A percentile compares a stretch with the other conserved stretches of the same genome.
phyloP scores from a whole-genome alignment of 2,329 filamentous ascomycete species.

The Lachnellula suecica region DNA sequence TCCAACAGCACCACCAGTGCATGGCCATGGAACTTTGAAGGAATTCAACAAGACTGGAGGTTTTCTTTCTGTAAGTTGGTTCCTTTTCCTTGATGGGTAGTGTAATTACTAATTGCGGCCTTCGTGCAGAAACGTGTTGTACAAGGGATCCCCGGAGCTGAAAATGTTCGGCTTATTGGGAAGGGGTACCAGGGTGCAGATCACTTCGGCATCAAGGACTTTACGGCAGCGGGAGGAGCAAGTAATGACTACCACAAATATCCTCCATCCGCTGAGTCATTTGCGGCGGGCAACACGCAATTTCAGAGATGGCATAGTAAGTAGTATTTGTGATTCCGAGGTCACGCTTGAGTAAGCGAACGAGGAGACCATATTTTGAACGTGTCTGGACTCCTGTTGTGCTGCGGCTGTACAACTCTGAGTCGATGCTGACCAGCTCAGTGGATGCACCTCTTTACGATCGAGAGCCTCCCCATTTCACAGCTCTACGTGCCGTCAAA shows the following conservation, averaged over 20 bases:
- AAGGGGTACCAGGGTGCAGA: slow-evolving; percentile 45
- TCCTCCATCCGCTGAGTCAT: slow-evolving; percentile 34
- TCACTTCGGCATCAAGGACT: slow-evolving; percentile 42
- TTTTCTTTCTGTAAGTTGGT: slow-evolving; percentile 34
- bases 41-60: slow-evolving; percentile 41
- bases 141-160: slow-evolving; percentile 40
- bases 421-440: neutral
- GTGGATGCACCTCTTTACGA: slow-evolving; percentile 45
- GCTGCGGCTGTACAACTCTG: too few species aligned
- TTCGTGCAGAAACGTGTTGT: slow-evolving; percentile 31
- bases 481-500: slow-evolving; percentile 40
- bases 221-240: slow-evolving; percentile 33
- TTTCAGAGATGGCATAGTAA: slow-evolving; percentile 46
- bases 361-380: too few species aligned
- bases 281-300: slow-evolving; percentile 40
- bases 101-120: slow-evolving; percentile 9
- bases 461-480: slow-evolving; percentile 42
- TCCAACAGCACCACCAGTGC: slow-evolving; percentile 38
- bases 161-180: slow-evolving; percentile 44
- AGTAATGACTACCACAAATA: slow-evolving; percentile 38
- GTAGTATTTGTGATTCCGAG: neutral
- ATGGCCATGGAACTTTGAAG: slow-evolving; percentile 42
- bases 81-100: neutral
- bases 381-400: too few species aligned
- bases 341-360: too few species aligned